These are phyloP conservation scores for Hyphopichia burtonii DNA, from an alignment of 1,139 yeast genomes.

Conservation along the genomic window DNA sequence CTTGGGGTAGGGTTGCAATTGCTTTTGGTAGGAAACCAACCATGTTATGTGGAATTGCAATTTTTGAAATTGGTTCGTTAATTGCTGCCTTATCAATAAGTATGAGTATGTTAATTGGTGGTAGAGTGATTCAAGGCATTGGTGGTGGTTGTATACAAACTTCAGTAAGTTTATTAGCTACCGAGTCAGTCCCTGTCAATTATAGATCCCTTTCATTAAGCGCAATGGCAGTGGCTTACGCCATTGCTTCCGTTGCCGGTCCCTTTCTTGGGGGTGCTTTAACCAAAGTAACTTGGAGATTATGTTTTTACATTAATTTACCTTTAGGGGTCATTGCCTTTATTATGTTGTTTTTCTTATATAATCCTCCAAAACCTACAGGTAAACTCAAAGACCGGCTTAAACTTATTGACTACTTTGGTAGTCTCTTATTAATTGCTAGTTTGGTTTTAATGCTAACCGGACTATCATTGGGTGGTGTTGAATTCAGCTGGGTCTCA, in stretches of 20 bases:
- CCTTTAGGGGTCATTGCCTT: slow-evolving; percentile 23
- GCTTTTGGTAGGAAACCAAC: slow-evolving; percentile 61
- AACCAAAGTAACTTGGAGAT: slow-evolving; percentile 22
- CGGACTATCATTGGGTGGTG: slow-evolving; percentile 18
- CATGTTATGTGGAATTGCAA: slow-evolving; percentile 45
- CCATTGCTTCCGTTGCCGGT: slow-evolving; percentile 22
- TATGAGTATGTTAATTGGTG: slow-evolving; percentile 65
- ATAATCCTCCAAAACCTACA: slow-evolving; percentile 16
- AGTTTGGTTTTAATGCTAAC: slow-evolving; percentile 18
- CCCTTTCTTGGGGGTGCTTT: slow-evolving; percentile 27
- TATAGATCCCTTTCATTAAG: slow-evolving; percentile 45
- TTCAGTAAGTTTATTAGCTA: slow-evolving; percentile 54
- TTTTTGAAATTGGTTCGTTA: slow-evolving; percentile 65
- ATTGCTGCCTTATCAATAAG: slow-evolving; percentile 55
- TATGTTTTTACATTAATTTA: slow-evolving; percentile 26
- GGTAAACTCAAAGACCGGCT: slow-evolving; percentile 8
- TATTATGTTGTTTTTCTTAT: slow-evolving; percentile 12
- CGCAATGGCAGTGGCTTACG: slow-evolving; percentile 17
- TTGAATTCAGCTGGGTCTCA: slow-evolving; percentile 16
- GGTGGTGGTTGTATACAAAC: slow-evolving; percentile 74
- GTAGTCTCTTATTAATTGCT: slow-evolving; percentile 13
- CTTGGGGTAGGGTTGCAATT: slow-evolving; percentile 62
- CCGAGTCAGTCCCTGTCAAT: slow-evolving; percentile 57
- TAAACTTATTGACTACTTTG: slow-evolving; percentile 13
- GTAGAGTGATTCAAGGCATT: slow-evolving; percentile 67